Percentiles rank a stretch among this genome's conserved stretches.
These are phyloP conservation scores for Ceratorhiza oryzae-sativae DNA, from an alignment of 1,284 basidiomycete species.

Conservation along the genomic window DNA sequence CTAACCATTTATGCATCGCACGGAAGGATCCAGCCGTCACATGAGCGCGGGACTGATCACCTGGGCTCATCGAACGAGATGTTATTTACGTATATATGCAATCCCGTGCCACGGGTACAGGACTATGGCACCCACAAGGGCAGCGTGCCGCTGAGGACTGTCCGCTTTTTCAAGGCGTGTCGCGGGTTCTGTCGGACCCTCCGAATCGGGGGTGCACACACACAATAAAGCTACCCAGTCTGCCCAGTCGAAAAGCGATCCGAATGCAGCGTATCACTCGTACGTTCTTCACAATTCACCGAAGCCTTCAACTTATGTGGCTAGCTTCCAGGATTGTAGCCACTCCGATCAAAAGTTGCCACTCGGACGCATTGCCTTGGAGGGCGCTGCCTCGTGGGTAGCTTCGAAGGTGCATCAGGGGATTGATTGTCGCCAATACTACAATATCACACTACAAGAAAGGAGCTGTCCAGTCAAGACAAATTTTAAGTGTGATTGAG, in stretches of 20 bases:
- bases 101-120: not conserved
- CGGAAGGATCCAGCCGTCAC: not conserved
- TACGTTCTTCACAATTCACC: not conserved
- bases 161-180: no score
- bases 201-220: no score
- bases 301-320: not conserved
- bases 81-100: not conserved
- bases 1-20: not conserved
- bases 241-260: no score
- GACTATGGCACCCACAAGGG: not conserved
- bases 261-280: no score
- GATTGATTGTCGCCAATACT: no score
- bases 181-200: no score
- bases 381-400: not conserved
- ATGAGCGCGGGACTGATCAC: not conserved
- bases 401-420: not conserved
- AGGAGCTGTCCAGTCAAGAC: no score
- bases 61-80: not conserved
- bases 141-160: no score
- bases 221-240: no score
- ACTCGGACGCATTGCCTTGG: not conserved
- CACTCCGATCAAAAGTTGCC: slow-evolving; percentile 4
- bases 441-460: no score
- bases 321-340: not conserved
- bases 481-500: not conserved